These are phyloP conservation scores for Withania somnifera DNA, from an alignment of 305 asterid genomes.

Conservation along the genomic window DNA sequence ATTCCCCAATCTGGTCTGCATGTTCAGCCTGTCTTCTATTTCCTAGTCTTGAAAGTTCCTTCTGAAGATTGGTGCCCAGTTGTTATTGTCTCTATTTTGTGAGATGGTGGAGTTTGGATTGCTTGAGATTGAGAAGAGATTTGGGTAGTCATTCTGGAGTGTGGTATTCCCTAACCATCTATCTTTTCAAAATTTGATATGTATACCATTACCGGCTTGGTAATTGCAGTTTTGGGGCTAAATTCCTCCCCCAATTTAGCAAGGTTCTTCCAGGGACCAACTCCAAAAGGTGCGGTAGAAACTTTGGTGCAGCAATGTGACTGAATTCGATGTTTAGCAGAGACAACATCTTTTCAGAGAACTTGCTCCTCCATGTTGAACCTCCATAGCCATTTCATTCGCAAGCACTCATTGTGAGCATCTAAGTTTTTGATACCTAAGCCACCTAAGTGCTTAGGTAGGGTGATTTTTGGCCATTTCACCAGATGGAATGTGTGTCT, in stretches of 20 bases:
- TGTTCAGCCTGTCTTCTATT: background rate
- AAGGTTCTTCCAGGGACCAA: background rate
- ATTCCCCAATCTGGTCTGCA: background rate
- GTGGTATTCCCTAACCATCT: background rate
- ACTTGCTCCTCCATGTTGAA: background rate
- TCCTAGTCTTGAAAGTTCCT: background rate
- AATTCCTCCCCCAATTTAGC: background rate
- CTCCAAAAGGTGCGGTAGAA: background rate
- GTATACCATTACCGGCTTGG: background rate
- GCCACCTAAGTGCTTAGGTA: background rate
- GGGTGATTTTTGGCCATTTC: background rate
- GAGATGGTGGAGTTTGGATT: background rate
- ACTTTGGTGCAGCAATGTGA: background rate
- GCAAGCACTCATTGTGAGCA: background rate
- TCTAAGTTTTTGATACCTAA: background rate
- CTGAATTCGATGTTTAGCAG: background rate
- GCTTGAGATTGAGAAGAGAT: background rate
- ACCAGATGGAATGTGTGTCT: background rate
- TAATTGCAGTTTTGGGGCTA: background rate
- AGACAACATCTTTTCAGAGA: background rate
- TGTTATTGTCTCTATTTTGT: background rate
- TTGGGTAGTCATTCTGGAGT: background rate
- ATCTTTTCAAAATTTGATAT: background rate
- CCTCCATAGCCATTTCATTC: too few relatives aligned
- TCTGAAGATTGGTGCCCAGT: background rate